A percentile compares a stretch with the other conserved stretches of the same genome.
phyloP scores from a whole-genome alignment of 352 stramenopile species.

The Phytophthora cajani region DNA sequence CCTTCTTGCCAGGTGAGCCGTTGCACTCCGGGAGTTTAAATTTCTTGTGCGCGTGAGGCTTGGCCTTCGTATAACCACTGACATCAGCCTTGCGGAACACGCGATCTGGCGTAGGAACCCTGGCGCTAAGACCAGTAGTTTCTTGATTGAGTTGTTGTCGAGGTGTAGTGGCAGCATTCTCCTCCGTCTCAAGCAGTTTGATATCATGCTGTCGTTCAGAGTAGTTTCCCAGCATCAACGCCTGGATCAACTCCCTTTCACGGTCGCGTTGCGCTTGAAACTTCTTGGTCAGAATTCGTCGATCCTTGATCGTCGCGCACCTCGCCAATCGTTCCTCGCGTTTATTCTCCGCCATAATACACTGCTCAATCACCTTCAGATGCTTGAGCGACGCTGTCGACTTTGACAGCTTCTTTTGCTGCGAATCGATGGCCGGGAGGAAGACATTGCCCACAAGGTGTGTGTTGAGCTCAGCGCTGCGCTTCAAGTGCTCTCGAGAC shows the following conservation, averaged over 20 bases:
- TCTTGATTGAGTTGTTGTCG: conserved; percentile 25
- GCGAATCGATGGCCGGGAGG: conserved; percentile 54
- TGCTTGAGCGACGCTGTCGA: conserved; percentile 54
- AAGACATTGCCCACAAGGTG: conserved; percentile 71
- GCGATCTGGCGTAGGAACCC: conserved; percentile 38
- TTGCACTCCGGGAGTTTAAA: conserved; percentile 53
- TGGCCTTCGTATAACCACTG: conserved; percentile 41
- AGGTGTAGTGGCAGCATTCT: conserved; percentile 8
- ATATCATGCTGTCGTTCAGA: conserved; percentile 32
- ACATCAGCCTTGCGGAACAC: conserved; percentile 50
- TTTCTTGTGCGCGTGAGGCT: conserved; percentile 48
- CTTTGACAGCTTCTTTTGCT: conserved; percentile 19
- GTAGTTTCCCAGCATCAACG: conserved; percentile 57
- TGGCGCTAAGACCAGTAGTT: conserved; percentile 34
- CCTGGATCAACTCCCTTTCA: conserved; percentile 62
- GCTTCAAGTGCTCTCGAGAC: conserved; percentile 52
- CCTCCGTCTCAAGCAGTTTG: conserved; percentile 42
- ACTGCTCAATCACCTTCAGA: conserved; percentile 77
- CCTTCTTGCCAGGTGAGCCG: conserved; percentile 37
- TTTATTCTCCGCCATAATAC: conserved; percentile 74
- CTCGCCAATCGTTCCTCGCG: conserved; percentile 63
- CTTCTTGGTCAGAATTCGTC: conserved; percentile 56
- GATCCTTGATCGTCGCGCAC: conserved; percentile 56
- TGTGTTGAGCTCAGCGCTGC: conserved; percentile 47
- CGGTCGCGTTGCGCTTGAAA: conserved; percentile 63